phyloP scores from a whole-genome alignment of 1,284 basidiomycete species.

The Volvariella volvacea region DNA sequence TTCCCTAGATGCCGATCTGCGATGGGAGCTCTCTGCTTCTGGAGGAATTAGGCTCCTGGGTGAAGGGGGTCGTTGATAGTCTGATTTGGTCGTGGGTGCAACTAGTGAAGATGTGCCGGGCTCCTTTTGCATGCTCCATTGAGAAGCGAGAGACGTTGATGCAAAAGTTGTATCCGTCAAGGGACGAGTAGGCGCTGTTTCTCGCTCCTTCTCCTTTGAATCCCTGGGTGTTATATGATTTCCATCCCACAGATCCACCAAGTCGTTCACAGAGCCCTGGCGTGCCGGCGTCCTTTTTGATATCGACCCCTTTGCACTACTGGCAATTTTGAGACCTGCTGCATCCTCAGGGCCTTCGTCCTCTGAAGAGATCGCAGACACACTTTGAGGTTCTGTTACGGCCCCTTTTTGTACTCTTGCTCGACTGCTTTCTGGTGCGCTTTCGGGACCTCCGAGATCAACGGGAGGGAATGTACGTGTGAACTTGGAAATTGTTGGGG shows the following conservation, averaged over 20 bases:
- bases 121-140: no score
- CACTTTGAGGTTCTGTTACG: neutral
- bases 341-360: conserved; percentile 60
- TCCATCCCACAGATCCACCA: conserved; percentile 71
- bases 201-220: conserved; percentile 30
- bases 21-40: neutral
- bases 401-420: conserved; percentile 23
- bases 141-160: neutral
- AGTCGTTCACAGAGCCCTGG: conserved; percentile 74
- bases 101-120: no score
- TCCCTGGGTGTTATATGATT: conserved; percentile 19
- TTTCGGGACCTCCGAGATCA: conserved; percentile 15
- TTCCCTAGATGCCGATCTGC: conserved; percentile 5
- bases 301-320: conserved; percentile 14
- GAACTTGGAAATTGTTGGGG: conserved; percentile 27
- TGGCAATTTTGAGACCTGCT: conserved; percentile 21
- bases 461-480: conserved; percentile 28
- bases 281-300: conserved; percentile 41
- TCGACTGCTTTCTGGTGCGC: conserved; percentile 13
- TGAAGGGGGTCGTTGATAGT: no score
- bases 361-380: neutral
- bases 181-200: conserved; percentile 4
- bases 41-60: neutral
- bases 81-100: no score
- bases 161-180: neutral